Percentiles rank a stretch among this genome's conserved stretches.
Conservation (phyloP, 345 rosid species). For the rapeseed (Brassica napus) region DNA sequence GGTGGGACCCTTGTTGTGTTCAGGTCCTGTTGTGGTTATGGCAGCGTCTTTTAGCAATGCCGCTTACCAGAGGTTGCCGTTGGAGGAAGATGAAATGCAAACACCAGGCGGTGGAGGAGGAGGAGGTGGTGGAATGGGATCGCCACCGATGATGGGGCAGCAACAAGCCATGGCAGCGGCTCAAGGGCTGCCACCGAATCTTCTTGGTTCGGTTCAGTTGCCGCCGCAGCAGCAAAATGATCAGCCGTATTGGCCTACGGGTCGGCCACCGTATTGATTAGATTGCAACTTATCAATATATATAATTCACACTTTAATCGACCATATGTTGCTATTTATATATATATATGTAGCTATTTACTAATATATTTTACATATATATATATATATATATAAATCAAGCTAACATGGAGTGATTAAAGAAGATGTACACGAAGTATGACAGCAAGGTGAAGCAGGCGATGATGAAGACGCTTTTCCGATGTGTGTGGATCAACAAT, state of each 20-base stretch:
- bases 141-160: conserved; percentile 64
- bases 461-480: conserved; percentile 21
- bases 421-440: conserved; percentile 1
- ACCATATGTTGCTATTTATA: conserved; percentile 26
- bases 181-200: conserved; percentile 87
- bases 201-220: conserved; percentile 80
- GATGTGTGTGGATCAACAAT: conserved; percentile 30
- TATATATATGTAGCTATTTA: conserved; percentile 34
- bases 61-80: conserved; percentile 91
- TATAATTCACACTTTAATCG: neutral
- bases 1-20: conserved; percentile 75
- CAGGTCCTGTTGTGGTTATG: conserved; percentile 98
- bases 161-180: conserved; percentile 61
- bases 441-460: conserved; percentile 17
- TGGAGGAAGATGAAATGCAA: conserved; percentile 83
- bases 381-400: conserved; percentile 40
- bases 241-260: conserved; percentile 78
- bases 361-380: conserved; percentile 36
- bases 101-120: conserved; percentile 35
- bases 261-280: conserved; percentile 65
- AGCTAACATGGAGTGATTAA: conserved; percentile 32
- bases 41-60: conserved; percentile 98
- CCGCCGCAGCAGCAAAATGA: conserved; percentile 52
- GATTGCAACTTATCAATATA: conserved; percentile 14
- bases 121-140: conserved; percentile 60